phyloP scores from a whole-genome alignment of 192 early-diverging fungal species.

The Backusella circina region DNA sequence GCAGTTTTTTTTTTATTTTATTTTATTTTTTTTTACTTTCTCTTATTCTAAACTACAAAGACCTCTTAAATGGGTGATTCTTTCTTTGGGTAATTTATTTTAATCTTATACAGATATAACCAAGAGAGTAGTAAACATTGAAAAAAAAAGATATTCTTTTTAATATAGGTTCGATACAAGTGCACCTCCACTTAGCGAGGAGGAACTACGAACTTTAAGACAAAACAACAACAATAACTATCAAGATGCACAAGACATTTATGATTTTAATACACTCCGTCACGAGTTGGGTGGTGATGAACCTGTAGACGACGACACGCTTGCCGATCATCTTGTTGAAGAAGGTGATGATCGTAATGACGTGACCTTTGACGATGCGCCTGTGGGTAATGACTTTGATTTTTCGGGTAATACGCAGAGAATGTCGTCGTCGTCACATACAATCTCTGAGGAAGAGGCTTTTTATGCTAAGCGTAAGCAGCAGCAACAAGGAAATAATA shows the following conservation, averaged over 20 bases:
- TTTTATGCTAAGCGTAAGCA: not conserved
- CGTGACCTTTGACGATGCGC: not conserved
- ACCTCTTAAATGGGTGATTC: not conserved
- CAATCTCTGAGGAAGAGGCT: not conserved
- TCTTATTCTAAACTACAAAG: not conserved
- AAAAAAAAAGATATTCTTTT: not conserved
- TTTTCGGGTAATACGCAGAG: not conserved
- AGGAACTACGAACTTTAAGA: not conserved
- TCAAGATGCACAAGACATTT: not conserved
- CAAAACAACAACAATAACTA: not conserved
- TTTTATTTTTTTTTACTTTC: not conserved
- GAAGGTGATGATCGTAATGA: not conserved
- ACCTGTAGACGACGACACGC: not conserved
- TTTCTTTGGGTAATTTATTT: conserved; percentile 6
- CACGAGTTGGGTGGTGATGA: not conserved
- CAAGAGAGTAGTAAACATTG: not conserved
- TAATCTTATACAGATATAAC: too few relatives aligned
- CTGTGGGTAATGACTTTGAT: not conserved
- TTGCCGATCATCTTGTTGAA: not conserved
- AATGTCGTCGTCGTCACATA: not conserved
- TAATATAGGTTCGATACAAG: not conserved
- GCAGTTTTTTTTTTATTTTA: not conserved
- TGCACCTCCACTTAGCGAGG: not conserved
- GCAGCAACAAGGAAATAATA: not conserved
- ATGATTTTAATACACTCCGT: not conserved